Evolutionary conservation across 352 stramenopile genomes (phyloP).

Genomic region (Globisporangium canariense): DNA sequence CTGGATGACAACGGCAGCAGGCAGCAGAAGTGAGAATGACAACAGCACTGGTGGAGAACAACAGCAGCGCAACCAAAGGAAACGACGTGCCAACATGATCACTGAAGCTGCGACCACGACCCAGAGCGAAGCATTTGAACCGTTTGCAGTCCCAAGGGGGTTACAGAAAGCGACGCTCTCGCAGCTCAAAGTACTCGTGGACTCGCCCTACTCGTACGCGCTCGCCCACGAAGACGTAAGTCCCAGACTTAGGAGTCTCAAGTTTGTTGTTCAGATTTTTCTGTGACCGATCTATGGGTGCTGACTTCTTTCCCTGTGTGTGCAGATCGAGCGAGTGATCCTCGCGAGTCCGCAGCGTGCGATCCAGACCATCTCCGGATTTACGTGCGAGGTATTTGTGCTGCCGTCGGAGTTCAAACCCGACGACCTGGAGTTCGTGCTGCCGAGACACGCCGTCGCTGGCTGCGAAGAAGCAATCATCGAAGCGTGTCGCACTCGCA

Average conservation of each 20-base stretch:
- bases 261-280: background rate
- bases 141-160: background rate
- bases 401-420: constrained; percentile 1
- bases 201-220: constrained; percentile 2
- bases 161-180: background rate
- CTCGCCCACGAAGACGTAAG: constrained; percentile 1
- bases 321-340: background rate
- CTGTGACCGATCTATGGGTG: background rate
- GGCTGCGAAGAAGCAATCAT: constrained; percentile 2
- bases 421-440: constrained; percentile 3
- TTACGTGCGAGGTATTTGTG: constrained; percentile 3
- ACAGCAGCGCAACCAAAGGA: background rate
- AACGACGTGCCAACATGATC: background rate
- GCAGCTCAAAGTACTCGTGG: constrained; percentile 2
- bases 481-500: background rate
- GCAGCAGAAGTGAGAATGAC: background rate
- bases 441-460: constrained; percentile 3
- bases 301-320: background rate
- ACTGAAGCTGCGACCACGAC: background rate
- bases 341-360: background rate
- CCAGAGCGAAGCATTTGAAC: background rate
- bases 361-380: constrained; percentile 3
- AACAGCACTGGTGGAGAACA: background rate
- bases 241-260: background rate
- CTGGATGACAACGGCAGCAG: background rate